Evolutionary conservation across 208 protist genomes (phyloP).

Genomic region (Trypanosoma rangeli): DNA sequence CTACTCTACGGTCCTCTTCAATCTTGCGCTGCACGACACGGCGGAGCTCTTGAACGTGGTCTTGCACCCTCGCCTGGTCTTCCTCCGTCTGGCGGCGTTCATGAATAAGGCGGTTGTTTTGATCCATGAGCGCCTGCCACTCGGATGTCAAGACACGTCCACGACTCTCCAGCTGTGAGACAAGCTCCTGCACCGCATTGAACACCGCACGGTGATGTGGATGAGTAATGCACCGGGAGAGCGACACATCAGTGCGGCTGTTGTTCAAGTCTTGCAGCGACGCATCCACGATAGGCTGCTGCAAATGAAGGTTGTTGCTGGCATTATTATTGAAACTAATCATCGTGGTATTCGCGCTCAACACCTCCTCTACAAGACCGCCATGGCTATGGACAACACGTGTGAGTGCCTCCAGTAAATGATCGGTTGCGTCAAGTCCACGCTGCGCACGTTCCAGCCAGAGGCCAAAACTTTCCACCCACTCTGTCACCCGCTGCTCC

Average conservation of each 20-base stretch:
- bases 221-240: constrained; percentile 18
- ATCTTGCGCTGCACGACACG: constrained; percentile 75
- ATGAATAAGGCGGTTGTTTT: constrained; percentile 50
- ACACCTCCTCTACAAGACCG: constrained; percentile 32
- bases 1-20: constrained; percentile 66
- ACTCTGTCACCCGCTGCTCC: constrained; percentile 4
- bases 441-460: constrained; percentile 11
- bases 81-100: constrained; percentile 18
- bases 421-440: constrained; percentile 8
- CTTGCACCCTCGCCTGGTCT: constrained; percentile 58
- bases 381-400: constrained; percentile 40
- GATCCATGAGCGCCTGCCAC: constrained; percentile 49
- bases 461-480: constrained; percentile 17
- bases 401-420: constrained; percentile 44
- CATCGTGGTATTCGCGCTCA: neutral
- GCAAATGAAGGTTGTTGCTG: neutral
- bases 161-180: constrained; percentile 28
- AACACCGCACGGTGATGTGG: constrained; percentile 18
- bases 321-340: neutral
- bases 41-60: constrained; percentile 66
- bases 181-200: constrained; percentile 25
- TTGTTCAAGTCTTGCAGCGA: constrained; percentile 39
- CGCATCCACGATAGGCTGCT: constrained; percentile 21
- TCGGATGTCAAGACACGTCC: constrained; percentile 31
- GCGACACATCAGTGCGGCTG: constrained; percentile 15